These are phyloP conservation scores for Penicillium soppii DNA, from an alignment of 495 filamentous ascomycete species.

Conservation along the genomic window DNA sequence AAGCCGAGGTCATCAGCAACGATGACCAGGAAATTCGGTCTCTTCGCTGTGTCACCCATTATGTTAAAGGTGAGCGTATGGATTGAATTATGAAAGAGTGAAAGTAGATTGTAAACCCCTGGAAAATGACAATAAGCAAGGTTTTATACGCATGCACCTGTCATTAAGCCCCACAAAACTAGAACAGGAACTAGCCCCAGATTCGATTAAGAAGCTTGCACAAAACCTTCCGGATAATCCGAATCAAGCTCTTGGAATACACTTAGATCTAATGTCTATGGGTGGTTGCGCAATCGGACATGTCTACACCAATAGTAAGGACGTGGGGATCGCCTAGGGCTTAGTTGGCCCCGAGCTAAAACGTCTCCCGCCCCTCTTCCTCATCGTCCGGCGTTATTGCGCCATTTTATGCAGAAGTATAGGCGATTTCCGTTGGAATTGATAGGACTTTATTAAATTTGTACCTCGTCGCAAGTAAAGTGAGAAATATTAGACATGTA, in stretches of 20 bases:
- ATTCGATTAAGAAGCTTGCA: too few relatives aligned
- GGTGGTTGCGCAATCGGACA: not conserved
- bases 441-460: too few relatives aligned
- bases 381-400: not conserved
- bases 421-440: too few relatives aligned
- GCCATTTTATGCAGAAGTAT: not conserved
- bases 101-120: too few relatives aligned
- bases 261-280: not conserved
- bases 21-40: slow-evolving; percentile 32
- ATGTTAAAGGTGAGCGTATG: not conserved
- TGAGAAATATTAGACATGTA: too few relatives aligned
- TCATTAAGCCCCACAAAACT: not conserved
- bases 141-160: not conserved
- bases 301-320: not conserved
- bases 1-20: slow-evolving; percentile 38
- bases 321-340: not conserved
- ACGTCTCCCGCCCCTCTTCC: not conserved
- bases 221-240: too few relatives aligned
- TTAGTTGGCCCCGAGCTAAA: not conserved
- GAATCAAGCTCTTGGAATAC: too few relatives aligned
- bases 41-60: not conserved
- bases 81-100: not conserved
- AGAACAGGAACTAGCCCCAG: not conserved
- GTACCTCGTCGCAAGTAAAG: too few relatives aligned
- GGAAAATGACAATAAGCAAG: too few relatives aligned